Evolutionary conservation across 2,329 filamentous ascomycete species (phyloP).

Genomic region (Polychaeton citri): DNA sequence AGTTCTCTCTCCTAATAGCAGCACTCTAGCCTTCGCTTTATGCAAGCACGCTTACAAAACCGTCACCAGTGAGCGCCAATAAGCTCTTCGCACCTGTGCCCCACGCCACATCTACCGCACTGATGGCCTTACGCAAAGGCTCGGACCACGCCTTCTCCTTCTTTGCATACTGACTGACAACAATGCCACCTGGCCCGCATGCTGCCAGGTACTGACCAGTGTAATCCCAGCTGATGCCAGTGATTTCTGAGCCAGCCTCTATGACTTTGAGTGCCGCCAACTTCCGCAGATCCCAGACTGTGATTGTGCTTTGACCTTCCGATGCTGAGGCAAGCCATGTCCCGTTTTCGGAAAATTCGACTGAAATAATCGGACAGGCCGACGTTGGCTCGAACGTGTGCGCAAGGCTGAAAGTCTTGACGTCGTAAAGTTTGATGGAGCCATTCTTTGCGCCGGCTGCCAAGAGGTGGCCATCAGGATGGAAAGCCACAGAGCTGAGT

Average conservation of each 20-base stretch:
- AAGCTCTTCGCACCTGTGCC: constrained; percentile 61
- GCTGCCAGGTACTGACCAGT: constrained; percentile 85
- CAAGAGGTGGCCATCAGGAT: constrained; percentile 91
- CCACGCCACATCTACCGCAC: constrained; percentile 65
- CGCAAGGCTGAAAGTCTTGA: constrained; percentile 63
- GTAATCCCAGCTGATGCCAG: constrained; percentile 79
- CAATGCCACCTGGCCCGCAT: constrained; percentile 64
- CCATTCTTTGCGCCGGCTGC: constrained; percentile 70
- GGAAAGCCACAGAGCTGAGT: constrained; percentile 69
- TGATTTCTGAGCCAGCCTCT: constrained; percentile 66
- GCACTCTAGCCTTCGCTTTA: too few relatives aligned
- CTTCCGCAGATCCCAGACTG: constrained; percentile 86
- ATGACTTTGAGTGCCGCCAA: constrained; percentile 70
- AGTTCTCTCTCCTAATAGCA: too few relatives aligned
- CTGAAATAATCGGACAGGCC: constrained; percentile 49
- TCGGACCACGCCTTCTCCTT: constrained; percentile 79
- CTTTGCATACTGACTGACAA: constrained; percentile 84
- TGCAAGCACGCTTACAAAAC: constrained; percentile 57
- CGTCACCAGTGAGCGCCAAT: constrained; percentile 60
- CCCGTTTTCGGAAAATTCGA: constrained; percentile 91
- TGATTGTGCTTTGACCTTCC: constrained; percentile 63
- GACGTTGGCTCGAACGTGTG: constrained; percentile 51
- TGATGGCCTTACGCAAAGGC: constrained; percentile 61
- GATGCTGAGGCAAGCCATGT: constrained; percentile 84
- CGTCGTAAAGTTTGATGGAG: constrained; percentile 79